Base-by-base conservation (phyloP, 1,284 basidiomycete species). In the Marasmius tenuissimus region DNA sequence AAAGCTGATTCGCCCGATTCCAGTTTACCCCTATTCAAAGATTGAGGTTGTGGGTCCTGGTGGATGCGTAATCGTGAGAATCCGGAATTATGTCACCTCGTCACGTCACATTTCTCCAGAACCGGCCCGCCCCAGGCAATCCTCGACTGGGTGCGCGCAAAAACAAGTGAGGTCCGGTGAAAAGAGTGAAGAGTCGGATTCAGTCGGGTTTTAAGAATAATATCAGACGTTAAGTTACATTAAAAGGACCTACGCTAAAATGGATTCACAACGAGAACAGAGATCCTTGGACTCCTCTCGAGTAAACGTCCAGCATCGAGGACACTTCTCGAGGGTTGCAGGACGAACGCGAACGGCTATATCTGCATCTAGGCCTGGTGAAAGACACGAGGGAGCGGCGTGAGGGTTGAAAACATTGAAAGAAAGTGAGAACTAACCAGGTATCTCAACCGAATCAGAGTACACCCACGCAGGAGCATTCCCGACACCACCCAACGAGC, bases 231-330 rank as follows among this genome's bases (percentile, higher is more conserved):
- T 27, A 27, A 2, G 27, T 27, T 27, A 27, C 27, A 27, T 27
- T 27, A 27, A 6, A 3, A 1, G 11, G 12, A 57, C 37, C 33
- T 35, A 35, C 34, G 10, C 27, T 49, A 78, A 52, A n/a, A 77
- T 77, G 4, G 69, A 65, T 27, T 58, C 62, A 69, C 92, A 94
- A 64, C 92, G 79, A 8, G 64, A 61, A 73, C 92, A 94, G n/a
- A 92, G 72, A 7, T 69, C 67, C 12, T 85, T 78, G 14, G 77
- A 72, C 37, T 74, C 69, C 5, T 71, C 67, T 4, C 85, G 78
- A 0, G 84, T 86, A 70, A 82, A 88, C 6, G 84, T 87, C 92
- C 93, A 94, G 72, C 93, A 95, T 16, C 92, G 81, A 3, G 90
- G 89, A 71, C 93, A 94, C 70, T 93, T 92, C 12, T 76, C 68